These are phyloP conservation scores for Babesia caballi DNA, from an alignment of 169 alveolate genomes.

Conservation along the genomic window DNA sequence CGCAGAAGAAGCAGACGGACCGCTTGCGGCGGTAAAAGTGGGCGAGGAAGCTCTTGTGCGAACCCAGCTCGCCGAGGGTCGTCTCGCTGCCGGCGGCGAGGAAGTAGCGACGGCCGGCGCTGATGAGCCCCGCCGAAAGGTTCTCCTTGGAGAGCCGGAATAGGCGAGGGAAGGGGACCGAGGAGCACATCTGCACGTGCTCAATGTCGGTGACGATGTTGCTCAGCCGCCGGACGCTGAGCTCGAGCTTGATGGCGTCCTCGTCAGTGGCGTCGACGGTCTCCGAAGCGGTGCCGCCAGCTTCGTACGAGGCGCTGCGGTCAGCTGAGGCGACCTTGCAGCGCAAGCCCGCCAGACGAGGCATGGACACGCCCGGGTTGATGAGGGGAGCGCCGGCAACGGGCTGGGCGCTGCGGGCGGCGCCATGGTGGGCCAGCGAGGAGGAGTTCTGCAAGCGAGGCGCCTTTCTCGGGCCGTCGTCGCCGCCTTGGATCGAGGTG, in stretches of 20 bases:
- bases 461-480: constrained; percentile 22
- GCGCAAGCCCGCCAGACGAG: not conserved
- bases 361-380: not conserved
- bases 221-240: constrained; percentile 19
- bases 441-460: not conserved
- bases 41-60: constrained; percentile 44
- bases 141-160: constrained; percentile 41
- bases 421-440: not conserved
- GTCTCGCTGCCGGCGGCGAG: constrained; percentile 9
- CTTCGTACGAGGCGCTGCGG: not conserved
- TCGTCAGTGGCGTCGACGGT: constrained; percentile 1
- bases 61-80: not conserved
- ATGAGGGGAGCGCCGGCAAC: not conserved
- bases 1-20: constrained; percentile 58
- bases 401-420: not conserved
- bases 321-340: not conserved
- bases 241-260: constrained; percentile 20
- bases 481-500: not conserved
- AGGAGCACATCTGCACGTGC: constrained; percentile 60
- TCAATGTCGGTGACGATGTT: constrained; percentile 55
- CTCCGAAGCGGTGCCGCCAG: not conserved
- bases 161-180: constrained; percentile 42
- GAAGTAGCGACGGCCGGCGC: constrained; percentile 44
- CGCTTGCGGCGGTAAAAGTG: constrained; percentile 56
- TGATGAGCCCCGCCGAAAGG: constrained; percentile 35